Base-by-base conservation (phyloP, 2,329 filamentous ascomycete genomes). In the Tolypocladium tropicale region DNA sequence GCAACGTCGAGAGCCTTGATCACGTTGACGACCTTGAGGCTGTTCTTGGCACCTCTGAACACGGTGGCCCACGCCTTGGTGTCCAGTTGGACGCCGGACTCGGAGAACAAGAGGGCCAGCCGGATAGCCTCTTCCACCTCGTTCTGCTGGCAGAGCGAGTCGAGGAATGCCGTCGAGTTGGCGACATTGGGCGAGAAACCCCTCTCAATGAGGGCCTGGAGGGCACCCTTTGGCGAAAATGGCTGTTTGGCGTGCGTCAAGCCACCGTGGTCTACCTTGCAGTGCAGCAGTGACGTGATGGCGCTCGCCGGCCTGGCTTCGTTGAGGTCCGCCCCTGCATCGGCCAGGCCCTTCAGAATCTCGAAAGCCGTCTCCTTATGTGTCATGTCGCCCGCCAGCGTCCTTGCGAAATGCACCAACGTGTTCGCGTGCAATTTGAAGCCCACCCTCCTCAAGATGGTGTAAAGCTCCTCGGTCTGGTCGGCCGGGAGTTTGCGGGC, bases 41-140 rank as follows among this genome's bases (percentile, higher is more conserved):
- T 75, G 4, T 68, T 66, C 61, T 90, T 89, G 53, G 88, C 86
- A 34, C 86, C 86, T 57, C 85, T 81, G 46, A 95, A 78, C 36
- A 96, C 74, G 32, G 84, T 83, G 1, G 84, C 77, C 66, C 85
- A 89, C 0, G 89, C 86, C 60, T 83, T 79, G 0, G 72, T 71
- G 67, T 95, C 84, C 0, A 89, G 81, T 55, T 79, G 68, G 18
- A 89, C 73, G 3, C 80, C 79, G 11, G 64, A 65, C 56, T 72
- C 68, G 36, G 64, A 60, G 16, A 72, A 67, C 4, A 73, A 53
- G 12, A 70, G 61, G 2, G 68, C 66, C 1, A 73, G 62, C 14
- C 68, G 60, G 34, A 71, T 66, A 32, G 70, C 70, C 55, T 72
- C 70, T 37, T 68, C 65, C 18, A 67, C 65, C 37, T 72, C 65